Evolutionary conservation across 345 rosid species (phyloP).

Genomic region (Lumnitzera racemosa): DNA sequence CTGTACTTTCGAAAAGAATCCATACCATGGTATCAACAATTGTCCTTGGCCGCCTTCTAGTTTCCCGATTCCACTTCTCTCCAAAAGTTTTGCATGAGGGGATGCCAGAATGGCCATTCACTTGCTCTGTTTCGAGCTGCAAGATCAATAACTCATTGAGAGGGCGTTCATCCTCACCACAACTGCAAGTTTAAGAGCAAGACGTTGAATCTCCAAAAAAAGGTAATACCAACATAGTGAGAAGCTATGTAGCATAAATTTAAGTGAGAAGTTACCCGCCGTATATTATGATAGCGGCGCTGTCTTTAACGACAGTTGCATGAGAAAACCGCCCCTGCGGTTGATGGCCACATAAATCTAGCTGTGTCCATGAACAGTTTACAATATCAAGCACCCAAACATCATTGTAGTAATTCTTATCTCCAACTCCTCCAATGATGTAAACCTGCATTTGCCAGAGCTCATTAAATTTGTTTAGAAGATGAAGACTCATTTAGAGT

Average conservation of each 20-base stretch:
- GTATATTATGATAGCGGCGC: slow-evolving; percentile 40
- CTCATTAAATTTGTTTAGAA: too few species aligned
- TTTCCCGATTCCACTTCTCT: slow-evolving; percentile 39
- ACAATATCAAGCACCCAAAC: slow-evolving; percentile 52
- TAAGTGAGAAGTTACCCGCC: slow-evolving; percentile 47
- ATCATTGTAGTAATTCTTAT: slow-evolving; percentile 57
- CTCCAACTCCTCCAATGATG: slow-evolving; percentile 70
- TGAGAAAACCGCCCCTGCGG: slow-evolving; percentile 83
- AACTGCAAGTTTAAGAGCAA: slow-evolving; percentile 21
- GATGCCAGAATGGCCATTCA: slow-evolving; percentile 20
- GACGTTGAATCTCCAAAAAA: background rate
- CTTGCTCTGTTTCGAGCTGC: slow-evolving; percentile 39
- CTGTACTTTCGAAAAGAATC: too few species aligned
- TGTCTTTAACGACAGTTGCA: slow-evolving; percentile 40
- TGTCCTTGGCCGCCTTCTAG: slow-evolving; percentile 22
- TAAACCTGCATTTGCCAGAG: slow-evolving; percentile 32
- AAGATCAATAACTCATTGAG: slow-evolving; percentile 53
- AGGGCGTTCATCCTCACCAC: slow-evolving; percentile 75
- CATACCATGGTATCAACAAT: background rate
- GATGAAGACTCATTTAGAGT: too few species aligned
- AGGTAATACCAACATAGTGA: background rate
- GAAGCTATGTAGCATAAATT: background rate
- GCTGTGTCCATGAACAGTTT: slow-evolving; percentile 40
- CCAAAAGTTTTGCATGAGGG: slow-evolving; percentile 36
- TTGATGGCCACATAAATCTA: slow-evolving; percentile 45